A percentile compares a stretch with the other conserved stretches of the same genome.
Conservation (phyloP, 2,329 filamentous ascomycete genomes). For the Scolecobasidium constrictum region DNA sequence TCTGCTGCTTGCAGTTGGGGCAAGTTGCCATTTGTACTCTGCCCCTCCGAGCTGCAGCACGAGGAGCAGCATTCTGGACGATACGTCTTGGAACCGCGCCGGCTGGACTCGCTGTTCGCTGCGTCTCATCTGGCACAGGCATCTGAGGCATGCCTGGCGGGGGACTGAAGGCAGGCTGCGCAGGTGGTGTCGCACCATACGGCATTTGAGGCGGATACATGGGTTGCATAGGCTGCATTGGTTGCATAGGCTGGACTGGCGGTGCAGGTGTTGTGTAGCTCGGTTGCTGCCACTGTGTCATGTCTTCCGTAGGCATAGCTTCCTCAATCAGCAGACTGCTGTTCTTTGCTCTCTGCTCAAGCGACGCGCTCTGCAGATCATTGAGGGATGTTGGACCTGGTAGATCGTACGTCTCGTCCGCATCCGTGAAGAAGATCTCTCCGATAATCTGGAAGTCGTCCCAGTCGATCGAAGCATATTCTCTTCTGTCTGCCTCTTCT, state of each 20-base stretch:
- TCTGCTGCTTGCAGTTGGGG: constrained; percentile 85
- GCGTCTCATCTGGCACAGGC: constrained; percentile 25
- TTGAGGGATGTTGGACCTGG: constrained; percentile 82
- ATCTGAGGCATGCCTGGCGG: constrained; percentile 8
- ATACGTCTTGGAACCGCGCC: constrained; percentile 71
- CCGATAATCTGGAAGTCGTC: constrained; percentile 95
- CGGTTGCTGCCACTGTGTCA: constrained; percentile 19
- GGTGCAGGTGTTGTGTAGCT: constrained; percentile 16
- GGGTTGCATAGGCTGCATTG: constrained; percentile 18
- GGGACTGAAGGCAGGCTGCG: constrained; percentile 16
- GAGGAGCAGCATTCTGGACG: constrained; percentile 70
- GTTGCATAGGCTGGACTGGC: constrained; percentile 15
- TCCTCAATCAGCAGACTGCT: constrained; percentile 80
- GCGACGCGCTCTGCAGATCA: constrained; percentile 84
- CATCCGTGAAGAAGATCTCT: constrained; percentile 83
- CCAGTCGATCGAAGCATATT: constrained; percentile 88
- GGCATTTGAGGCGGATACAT: constrained; percentile 17
- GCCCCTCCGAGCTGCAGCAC: constrained; percentile 61
- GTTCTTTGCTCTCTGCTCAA: constrained; percentile 89
- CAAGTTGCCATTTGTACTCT: constrained; percentile 63
- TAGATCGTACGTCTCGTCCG: constrained; percentile 75
- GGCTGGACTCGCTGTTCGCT: constrained; percentile 58
- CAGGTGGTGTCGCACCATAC: constrained; percentile 18
- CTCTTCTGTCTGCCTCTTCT: constrained; percentile 65
- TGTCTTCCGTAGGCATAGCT: constrained; percentile 62